Percentiles rank a stretch among this genome's conserved stretches.
Conservation (phyloP, 805 yeast genomes). For the Hanseniaspora pseudoguilliermondii region DNA sequence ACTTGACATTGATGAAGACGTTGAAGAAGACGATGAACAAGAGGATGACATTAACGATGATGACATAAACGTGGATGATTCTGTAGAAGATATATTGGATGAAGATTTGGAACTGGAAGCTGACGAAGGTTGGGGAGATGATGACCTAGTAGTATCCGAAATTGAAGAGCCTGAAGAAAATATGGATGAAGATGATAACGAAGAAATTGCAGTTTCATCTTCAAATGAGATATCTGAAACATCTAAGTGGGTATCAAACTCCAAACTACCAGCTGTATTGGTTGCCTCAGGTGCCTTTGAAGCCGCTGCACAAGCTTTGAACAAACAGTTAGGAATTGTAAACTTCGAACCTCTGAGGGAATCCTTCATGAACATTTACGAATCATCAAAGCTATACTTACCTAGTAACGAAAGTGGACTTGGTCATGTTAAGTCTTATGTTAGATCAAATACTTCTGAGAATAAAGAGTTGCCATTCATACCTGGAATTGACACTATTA, state of each 20-base stretch:
- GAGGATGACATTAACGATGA: constrained; percentile 27
- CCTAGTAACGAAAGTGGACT: constrained; percentile 58
- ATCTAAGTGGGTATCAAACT: constrained; percentile 73
- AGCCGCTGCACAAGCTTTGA: constrained; percentile 83
- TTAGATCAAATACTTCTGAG: constrained; percentile 47
- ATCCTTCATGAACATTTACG: constrained; percentile 74
- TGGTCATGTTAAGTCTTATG: constrained; percentile 54
- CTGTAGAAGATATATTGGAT: constrained; percentile 73
- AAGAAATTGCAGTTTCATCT: constrained; percentile 22
- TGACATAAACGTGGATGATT: constrained; percentile 46
- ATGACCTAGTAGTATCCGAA: constrained; percentile 26
- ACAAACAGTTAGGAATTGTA: constrained; percentile 77
- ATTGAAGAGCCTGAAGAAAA: constrained; percentile 47
- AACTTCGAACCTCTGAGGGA: constrained; percentile 77
- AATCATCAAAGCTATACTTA: constrained; percentile 61
- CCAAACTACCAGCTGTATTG: constrained; percentile 80
- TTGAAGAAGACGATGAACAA: constrained; percentile 23
- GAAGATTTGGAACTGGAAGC: constrained; percentile 58
- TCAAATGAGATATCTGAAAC: constrained; percentile 41
- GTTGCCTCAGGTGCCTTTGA: constrained; percentile 95
- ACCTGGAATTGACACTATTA: constrained; percentile 60
- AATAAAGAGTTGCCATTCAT: constrained; percentile 48
- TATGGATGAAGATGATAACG: constrained; percentile 45
- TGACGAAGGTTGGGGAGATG: constrained; percentile 40
- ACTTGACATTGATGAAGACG: constrained; percentile 35